Base-by-base conservation (phyloP, 345 rosid genomes). In the Salix exigua region DNA sequence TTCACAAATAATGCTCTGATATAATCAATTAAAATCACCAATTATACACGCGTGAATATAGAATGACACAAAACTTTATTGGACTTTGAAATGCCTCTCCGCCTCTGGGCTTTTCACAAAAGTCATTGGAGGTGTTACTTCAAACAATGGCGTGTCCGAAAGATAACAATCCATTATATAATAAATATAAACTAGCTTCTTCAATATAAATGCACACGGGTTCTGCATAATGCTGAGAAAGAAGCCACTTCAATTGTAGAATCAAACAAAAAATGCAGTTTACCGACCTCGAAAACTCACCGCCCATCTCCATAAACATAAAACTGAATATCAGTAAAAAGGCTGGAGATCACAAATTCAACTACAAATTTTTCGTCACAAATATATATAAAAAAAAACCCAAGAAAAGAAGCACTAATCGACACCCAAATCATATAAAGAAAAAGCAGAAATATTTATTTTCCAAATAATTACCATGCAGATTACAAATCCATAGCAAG, bases 241-340 rank as follows among this genome's bases (percentile, higher is more conserved):
- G 63, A 31, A 75, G 71, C 18, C 35, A 68, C 6, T 13, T 25
- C 55, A 72, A 62, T 66, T 35, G 55, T 35, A 42, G 12, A 21
- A 58, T 71, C 70, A 72, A 73, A 80, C 66, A 73, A 38, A 23
- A 33, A 78, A 73, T 77, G 62, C 78, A 74, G 81, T 55, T 65
- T 51, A 72, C 73, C 50, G 64, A 75, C 70, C 74, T 67, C 51
- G 58, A 66, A 78, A 73, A 78, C n/a, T 77, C 69, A 83, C 67
- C 66, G 77, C 70, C 58, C 68, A 40, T 16, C 66, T 53, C n/a
- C 26, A 1, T 31, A 67, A 48, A 65, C 4, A 11, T 8, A 51
- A 62, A 60, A 48, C 60, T 33, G 23, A 75, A 80, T 40, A 66
- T 33, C 50, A 72, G 38, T 58, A 76, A 64, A 65, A 23, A 51